phyloP scores from a whole-genome alignment of 2,329 filamentous ascomycete species.

The Aspergillus arachidicola region DNA sequence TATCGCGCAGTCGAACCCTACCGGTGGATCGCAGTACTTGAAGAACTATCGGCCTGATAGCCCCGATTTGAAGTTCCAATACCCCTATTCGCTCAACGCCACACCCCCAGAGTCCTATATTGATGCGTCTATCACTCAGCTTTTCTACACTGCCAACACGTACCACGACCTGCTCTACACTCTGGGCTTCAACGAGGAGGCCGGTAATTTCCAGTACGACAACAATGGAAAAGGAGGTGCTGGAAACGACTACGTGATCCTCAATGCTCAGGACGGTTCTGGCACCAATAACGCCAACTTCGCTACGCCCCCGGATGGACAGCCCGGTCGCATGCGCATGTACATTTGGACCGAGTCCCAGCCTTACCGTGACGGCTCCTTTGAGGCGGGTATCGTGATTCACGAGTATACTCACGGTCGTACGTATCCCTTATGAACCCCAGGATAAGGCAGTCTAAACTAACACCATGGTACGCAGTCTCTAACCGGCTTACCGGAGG shows the following conservation, averaged over 20 bases:
- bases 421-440: neutral
- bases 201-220: conserved; percentile 21
- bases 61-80: conserved; percentile 11
- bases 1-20: conserved; percentile 19
- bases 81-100: conserved; percentile 11
- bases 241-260: conserved; percentile 18
- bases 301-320: conserved; percentile 18
- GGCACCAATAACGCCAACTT: conserved; percentile 21
- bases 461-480: conserved; percentile 6
- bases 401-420: conserved; percentile 22
- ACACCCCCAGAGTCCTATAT: conserved; percentile 14
- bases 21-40: conserved; percentile 7
- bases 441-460: too few relatives aligned
- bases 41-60: conserved; percentile 15
- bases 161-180: conserved; percentile 21
- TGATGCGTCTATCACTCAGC: conserved; percentile 19
- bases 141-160: conserved; percentile 23
- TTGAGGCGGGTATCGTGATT: conserved; percentile 20
- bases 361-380: conserved; percentile 11
- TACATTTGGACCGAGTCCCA: conserved; percentile 14
- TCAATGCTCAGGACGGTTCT: conserved; percentile 21
- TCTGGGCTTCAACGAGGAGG: conserved; percentile 17
- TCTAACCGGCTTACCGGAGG: conserved; percentile 21
- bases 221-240: conserved; percentile 14
- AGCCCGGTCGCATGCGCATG: conserved; percentile 20